Evolutionary conservation across 176 grass and related monocot genomes (phyloP), one percentile per base, ranked within the genome.

Genomic region (Eleusine coracana): DNA sequence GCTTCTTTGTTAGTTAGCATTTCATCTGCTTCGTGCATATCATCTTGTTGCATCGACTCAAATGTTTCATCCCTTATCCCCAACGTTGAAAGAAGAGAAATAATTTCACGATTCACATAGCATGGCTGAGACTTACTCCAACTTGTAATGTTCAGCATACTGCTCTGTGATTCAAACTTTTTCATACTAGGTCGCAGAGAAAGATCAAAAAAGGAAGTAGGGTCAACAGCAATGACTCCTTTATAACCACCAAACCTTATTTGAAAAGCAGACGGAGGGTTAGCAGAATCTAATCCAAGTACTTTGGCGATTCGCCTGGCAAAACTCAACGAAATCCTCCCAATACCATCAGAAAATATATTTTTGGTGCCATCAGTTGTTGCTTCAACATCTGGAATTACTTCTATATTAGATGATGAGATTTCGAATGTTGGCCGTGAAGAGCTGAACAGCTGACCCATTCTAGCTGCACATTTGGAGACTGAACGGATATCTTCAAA

Each of bases 371-470:
- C 90, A 70, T 93, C 89, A 59, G 85, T 89, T 80, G 81, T 90
- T 56, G 92, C 82, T 88, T 93, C 93, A 67, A 98, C 86, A 93
- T 98, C 96, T 78, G 93, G 85, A 70, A 98, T 91, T 62, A 83
- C 85, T 82, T 92, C 69, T 5, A 92, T 80, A 51, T 98, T 83
- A 25, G 71, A 75, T 40, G 28, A 49, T 54, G 51, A 12, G 31
- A 96, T 75, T 66, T 98, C 74, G 51, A 90, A 45, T 75, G 91
- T 92, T 85, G 90, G 92, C 63, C 81, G 86, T 5, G 96, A 98
- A 61, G 93, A 95, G 81, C 93, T 98, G 80, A 98, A 98, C 34
- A 98, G 70, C 68, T 98, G 96, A 74, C 96, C 96, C 96, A 98
- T 95, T 92, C 93, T 91, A 78, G 96, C 93, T 21, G 96, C 93